Evolutionary conservation across 345 rosid species (phyloP), one percentile per base, ranked within the genome.

Genomic region (Hevea brasiliensis): DNA sequence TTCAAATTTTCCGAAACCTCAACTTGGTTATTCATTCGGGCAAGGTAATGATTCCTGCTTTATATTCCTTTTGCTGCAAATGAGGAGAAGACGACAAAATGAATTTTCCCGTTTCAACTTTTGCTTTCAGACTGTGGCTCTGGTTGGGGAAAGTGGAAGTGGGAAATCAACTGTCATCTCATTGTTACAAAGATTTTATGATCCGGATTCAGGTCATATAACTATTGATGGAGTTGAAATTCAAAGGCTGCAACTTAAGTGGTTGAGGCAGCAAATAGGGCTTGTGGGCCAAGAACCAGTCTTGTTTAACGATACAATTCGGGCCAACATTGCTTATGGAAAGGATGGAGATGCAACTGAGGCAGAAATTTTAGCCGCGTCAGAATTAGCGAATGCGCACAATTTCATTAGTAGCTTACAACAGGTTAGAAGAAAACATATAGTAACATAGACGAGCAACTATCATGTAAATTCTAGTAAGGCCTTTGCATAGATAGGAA

Each of bases 221-320:
- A 89, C 85, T 40, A 85, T 93, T 4, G 98, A 93, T 40, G 91
- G 97, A 24, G 81, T 84, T 45, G 88, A 93, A 71, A 88, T 91
- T 51, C 84, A 82, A 69, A 86, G 71, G 8, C 79, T 93, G 41
- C 86, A 85, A 65, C 72, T 93, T 21, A 89, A 76, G 78, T 93
- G 98, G 98, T 37, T 89, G 74, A 85, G 98, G 71, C 93, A 89
- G 72, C 97, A 89, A 63, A 93, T 90, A 79, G 97, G 97, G 0
- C 80, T 91, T 0, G 97, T 91, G n/a, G 85, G 98, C 85, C 97
- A 93, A 81, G 97, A 93, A 72, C 98, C 98, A 2, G 82, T 86
- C 53, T 74, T 93, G 70, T 93, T 93, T 67, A 91, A 93, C 27
- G 93, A 87, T 8, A 89, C 98, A 0, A 93, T 91, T 67, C 86